Evolutionary conservation across 2,329 filamentous ascomycete genomes (phyloP).

Genomic region (Hypocrella siamensis): DNA sequence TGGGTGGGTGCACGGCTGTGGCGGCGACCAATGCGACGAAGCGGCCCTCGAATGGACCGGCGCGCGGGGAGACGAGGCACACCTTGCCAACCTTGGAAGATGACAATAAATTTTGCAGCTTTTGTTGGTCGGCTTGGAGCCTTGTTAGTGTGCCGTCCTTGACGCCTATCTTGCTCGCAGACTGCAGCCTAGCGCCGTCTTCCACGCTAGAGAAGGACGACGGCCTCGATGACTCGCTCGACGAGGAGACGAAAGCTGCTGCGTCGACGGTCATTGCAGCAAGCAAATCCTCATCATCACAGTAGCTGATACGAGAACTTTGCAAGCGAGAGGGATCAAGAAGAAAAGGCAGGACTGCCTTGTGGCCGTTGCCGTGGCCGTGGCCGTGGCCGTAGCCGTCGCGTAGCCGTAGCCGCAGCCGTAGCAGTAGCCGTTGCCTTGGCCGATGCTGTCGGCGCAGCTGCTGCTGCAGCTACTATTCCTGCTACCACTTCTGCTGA

Average conservation of each 20-base stretch:
- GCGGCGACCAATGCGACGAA: constrained; percentile 31
- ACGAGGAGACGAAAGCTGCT: constrained; percentile 4
- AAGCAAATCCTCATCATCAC: constrained; percentile 3
- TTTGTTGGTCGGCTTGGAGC: constrained; percentile 1
- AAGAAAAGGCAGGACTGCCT: background rate
- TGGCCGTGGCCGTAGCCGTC: too few species aligned
- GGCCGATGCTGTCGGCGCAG: too few species aligned
- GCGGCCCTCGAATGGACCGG: constrained; percentile 33
- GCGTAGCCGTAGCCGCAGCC: too few species aligned
- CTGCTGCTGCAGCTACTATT: too few species aligned
- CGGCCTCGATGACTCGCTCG: background rate
- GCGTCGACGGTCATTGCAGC: constrained; percentile 5
- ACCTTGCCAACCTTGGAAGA: constrained; percentile 24
- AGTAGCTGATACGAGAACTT: constrained; percentile 3
- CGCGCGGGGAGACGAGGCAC: constrained; percentile 28
- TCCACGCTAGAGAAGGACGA: background rate
- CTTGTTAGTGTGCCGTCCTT: too few species aligned
- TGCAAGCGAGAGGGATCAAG: too few species aligned
- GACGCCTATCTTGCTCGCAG: background rate
- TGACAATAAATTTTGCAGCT: constrained; percentile 19
- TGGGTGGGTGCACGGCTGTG: constrained; percentile 5
- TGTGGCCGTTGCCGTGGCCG: background rate
- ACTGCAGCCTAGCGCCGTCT: background rate
- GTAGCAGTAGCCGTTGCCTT: too few species aligned
- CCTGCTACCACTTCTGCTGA: too few species aligned